Conservation (phyloP, 2,329 filamentous ascomycete species). For the Byssothecium circinans region DNA sequence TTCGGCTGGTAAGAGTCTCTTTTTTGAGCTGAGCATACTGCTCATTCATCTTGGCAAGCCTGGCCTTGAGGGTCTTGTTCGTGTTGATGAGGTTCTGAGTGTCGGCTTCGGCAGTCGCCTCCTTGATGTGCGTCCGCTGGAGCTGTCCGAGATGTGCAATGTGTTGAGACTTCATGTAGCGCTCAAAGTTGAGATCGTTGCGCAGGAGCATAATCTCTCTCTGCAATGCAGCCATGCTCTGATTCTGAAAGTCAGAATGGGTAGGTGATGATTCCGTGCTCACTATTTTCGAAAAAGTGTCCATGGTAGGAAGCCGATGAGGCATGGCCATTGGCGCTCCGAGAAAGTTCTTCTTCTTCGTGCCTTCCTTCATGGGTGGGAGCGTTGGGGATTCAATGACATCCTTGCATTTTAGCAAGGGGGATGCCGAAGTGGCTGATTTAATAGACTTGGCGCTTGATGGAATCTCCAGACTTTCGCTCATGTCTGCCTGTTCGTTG, state of each 20-base stretch:
- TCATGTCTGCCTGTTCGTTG: conserved; percentile 24
- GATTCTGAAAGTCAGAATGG: conserved; percentile 34
- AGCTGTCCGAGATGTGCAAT: conserved; percentile 79
- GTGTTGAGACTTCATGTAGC: conserved; percentile 82
- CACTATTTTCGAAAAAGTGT: conserved; percentile 35
- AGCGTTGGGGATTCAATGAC: conserved; percentile 65
- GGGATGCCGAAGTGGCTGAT: conserved; percentile 53
- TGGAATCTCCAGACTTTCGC: conserved; percentile 24
- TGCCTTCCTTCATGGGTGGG: conserved; percentile 48
- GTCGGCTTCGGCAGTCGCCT: conserved; percentile 78
- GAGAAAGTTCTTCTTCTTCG: conserved; percentile 26
- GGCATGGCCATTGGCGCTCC: conserved; percentile 17
- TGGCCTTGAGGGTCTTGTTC: conserved; percentile 72
- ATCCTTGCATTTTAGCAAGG: conserved; percentile 47
- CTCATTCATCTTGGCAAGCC: conserved; percentile 72
- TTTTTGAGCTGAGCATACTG: conserved; percentile 69
- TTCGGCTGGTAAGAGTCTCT: conserved; percentile 71
- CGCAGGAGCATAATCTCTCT: conserved; percentile 74
- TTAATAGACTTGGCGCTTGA: conserved; percentile 45
- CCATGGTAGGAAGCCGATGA: conserved; percentile 36
- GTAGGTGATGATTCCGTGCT: conserved; percentile 24
- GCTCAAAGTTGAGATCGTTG: conserved; percentile 81
- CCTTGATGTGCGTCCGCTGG: conserved; percentile 71
- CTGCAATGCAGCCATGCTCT: conserved; percentile 57
- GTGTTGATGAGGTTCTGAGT: conserved; percentile 78